phyloP scores from a whole-genome alignment of 2,329 filamentous ascomycete species.

The Botrytis cinerea region DNA sequence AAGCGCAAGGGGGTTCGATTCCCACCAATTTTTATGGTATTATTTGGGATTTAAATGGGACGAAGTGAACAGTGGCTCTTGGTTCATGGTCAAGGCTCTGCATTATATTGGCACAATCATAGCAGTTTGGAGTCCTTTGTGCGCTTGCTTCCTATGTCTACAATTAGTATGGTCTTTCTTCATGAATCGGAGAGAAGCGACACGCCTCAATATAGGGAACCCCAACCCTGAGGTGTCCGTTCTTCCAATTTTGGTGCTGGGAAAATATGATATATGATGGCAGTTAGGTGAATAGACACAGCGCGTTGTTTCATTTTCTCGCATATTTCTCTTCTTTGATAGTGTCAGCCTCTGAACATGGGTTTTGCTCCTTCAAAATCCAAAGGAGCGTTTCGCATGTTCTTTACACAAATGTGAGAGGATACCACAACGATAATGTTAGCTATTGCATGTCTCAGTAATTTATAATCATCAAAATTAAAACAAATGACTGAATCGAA shows the following conservation, averaged over 20 bases:
- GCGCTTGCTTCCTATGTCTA: neutral
- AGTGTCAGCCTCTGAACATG: neutral
- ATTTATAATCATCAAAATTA: neutral
- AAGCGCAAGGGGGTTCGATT: neutral
- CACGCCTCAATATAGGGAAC: neutral
- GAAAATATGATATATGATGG: neutral
- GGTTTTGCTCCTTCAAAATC: neutral
- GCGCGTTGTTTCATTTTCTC: neutral
- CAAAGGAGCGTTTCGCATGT: neutral
- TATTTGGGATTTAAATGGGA: neutral
- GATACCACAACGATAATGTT: neutral
- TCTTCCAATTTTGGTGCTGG: neutral
- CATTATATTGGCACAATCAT: neutral
- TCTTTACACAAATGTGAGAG: neutral
- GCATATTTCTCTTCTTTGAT: neutral
- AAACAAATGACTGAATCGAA: neutral
- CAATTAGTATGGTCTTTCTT: neutral
- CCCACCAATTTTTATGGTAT: neutral
- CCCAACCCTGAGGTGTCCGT: neutral
- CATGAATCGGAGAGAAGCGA: neutral
- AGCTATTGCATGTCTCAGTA: neutral
- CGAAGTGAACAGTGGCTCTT: neutral
- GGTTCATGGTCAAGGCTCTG: neutral
- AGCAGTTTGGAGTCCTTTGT: neutral
- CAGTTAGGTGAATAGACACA: neutral